Evolutionary conservation across 768 basidiomycete species (phyloP), one percentile per base, ranked within the genome.

Genomic region (Basidioascus undulatus): DNA sequence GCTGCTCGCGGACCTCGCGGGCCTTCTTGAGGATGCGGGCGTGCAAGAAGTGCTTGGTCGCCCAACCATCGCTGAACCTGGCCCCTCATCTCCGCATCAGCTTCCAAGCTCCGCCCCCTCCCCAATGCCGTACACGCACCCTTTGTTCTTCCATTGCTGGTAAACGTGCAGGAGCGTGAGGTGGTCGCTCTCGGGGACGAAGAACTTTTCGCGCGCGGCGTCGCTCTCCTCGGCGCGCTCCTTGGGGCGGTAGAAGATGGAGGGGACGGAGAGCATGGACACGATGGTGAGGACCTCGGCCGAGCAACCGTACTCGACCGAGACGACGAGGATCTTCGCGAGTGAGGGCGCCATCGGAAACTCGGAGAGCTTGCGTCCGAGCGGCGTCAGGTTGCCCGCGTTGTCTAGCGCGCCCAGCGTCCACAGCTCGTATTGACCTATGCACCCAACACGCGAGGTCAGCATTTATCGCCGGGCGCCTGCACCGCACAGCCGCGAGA

Each of bases 391-490:
- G 60, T 98, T 82, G n/a, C 92, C 87, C 28, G 87, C 73, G 51
- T 94, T 98, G 63, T 96, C 83, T 20, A 98, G 67, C 7, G 92
- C 92, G 27, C 87, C 87, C 25, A 98, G 74, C 3, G 94, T 87
- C 92, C 92, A 98, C 27, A 98, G 72, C 56, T 96, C 92, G 57
- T 94, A 98, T 94, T 94, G 40, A 82, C 81, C 76, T 86, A 47
- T 10, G 25, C n/a, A n/a, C n/a, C n/a, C 3, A n/a, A 16, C 33
- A 26, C 11, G 3, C 6, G 20, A 37, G 13, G 25, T 41, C 40
- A 38, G 32, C 13, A 19, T 4, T 10, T n/a, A n/a, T n/a, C 5
- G 15, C 26, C 8, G 35, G 13, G 21, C 2, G 8, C 3, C 16
- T 12, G 12, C 15, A 15, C 23, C 10, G 9, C 25, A 21, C 36